Evolutionary conservation across 371 early-diverging fungal genomes (phyloP), one percentile per base, ranked within the genome.

Genomic region (Globomyces sp.): DNA sequence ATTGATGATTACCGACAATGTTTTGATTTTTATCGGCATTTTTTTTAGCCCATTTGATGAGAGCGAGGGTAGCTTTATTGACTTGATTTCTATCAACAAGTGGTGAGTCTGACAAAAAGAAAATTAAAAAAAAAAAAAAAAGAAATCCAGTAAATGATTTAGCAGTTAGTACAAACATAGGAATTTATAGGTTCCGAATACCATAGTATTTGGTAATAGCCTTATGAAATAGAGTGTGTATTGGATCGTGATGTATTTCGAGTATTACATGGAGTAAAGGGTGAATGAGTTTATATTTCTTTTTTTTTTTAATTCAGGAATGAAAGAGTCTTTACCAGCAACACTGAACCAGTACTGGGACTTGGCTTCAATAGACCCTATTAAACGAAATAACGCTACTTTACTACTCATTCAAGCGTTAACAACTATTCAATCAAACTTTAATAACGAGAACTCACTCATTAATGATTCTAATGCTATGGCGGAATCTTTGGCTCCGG

Each of bases 301-400:
- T 58, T 68, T 74, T 55, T 69, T 68, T 49, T 66, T 34, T 49
- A 3, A 39, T 9, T 36, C 70, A 41, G 11, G n/a, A 70, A 34
- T 68, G 10, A 37, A n/a, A 11, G 39, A 3, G 40, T 47, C 4
- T 37, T 11, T 24, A 24, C 55, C 34, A 55, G 40, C 55, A 39
- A 85, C 85, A 36, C 77, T 86, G 9, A 70, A 77, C 48, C 70
- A 78, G 34, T 87, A 81, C 71, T 85, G 84, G 85, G 83, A 79
- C 58, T 84, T 91, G 45, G 87, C 90, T 55, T 85, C 87, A 41
- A 71, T 87, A 42, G 86, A 89, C 67, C 80, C 79, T 50, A 64
- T 67, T 46, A 80, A 80, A 65, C 82, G 90, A 47, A 70, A 79
- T 43, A 69, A 78, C 8, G 89, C 91, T 5, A 88, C 89, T 39